Conservation (phyloP, 257 asterid genomes). For the Nicotiana undulata region DNA sequence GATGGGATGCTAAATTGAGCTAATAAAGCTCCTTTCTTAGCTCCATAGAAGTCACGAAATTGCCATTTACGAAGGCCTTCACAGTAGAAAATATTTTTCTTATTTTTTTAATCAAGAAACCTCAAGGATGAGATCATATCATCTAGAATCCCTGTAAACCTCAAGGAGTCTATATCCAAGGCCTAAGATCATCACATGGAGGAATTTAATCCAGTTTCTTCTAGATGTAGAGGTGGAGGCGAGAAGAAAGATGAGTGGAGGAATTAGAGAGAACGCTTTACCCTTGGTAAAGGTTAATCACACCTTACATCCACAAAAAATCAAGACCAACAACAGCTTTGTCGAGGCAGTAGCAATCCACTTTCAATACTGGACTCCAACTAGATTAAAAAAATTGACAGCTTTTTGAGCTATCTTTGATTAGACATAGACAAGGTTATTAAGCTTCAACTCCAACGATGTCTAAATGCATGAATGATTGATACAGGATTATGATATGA, state of each 20-base stretch:
- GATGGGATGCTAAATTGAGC: neutral
- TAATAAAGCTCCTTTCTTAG: neutral
- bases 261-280: neutral
- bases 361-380: too few species aligned
- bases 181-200: neutral
- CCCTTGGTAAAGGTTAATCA: neutral
- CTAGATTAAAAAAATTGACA: neutral
- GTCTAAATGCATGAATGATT: neutral
- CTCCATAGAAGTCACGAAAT: neutral
- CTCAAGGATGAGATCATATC: neutral
- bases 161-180: neutral
- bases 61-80: neutral
- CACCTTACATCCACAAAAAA: neutral
- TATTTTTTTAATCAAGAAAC: neutral
- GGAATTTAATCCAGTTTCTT: neutral
- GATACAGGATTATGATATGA: neutral
- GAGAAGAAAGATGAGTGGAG: neutral
- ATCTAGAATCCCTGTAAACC: neutral
- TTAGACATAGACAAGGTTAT: neutral
- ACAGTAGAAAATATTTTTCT: neutral
- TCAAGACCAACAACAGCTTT: too few species aligned
- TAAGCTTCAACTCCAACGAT: neutral
- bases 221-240: neutral
- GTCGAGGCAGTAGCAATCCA: too few species aligned
- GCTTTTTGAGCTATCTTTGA: neutral